These are phyloP conservation scores for Kodamaea kaohsiungensis DNA, from an alignment of 805 yeast genomes.

Conservation along the genomic window DNA sequence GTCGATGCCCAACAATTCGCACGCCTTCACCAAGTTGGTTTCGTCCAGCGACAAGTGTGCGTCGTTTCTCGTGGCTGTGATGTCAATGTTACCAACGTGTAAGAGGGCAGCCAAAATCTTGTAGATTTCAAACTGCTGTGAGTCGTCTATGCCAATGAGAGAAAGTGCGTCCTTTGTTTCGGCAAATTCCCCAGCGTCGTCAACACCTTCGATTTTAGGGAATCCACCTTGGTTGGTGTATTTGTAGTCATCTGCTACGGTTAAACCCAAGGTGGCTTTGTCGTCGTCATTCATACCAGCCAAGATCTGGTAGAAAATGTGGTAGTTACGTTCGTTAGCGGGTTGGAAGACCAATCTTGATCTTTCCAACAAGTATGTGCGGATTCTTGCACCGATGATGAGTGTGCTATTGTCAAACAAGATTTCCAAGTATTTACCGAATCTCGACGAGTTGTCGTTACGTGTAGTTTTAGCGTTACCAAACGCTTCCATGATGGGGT, in stretches of 20 bases:
- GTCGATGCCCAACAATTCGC: slow-evolving; percentile 81
- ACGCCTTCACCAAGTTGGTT: slow-evolving; percentile 77
- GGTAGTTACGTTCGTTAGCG: slow-evolving; percentile 86
- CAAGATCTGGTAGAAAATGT: slow-evolving; percentile 87
- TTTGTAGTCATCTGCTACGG: slow-evolving; percentile 65
- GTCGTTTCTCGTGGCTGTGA: slow-evolving; percentile 80
- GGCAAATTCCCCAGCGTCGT: slow-evolving; percentile 76
- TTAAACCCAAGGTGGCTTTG: slow-evolving; percentile 59
- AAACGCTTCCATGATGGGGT: slow-evolving; percentile 96
- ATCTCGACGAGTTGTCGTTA: slow-evolving; percentile 96
- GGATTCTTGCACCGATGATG: slow-evolving; percentile 90
- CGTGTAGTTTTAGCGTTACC: slow-evolving; percentile 98
- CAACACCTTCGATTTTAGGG: slow-evolving; percentile 68
- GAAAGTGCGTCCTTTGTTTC: slow-evolving; percentile 75
- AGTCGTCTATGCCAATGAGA: slow-evolving; percentile 70
- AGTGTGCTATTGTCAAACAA: slow-evolving; percentile 72
- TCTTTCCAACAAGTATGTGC: slow-evolving; percentile 91
- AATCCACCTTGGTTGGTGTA: slow-evolving; percentile 91
- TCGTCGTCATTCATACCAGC: slow-evolving; percentile 65
- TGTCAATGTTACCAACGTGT: slow-evolving; percentile 90
- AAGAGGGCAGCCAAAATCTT: slow-evolving; percentile 82
- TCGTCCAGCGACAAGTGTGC: slow-evolving; percentile 84
- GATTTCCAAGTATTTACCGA: slow-evolving; percentile 94
- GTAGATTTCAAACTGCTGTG: slow-evolving; percentile 68
- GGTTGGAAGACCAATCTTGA: slow-evolving; percentile 96